Evolutionary conservation across 768 basidiomycete genomes (phyloP), one percentile per base, ranked within the genome.

Genomic region (Flagelloscypha sp.): DNA sequence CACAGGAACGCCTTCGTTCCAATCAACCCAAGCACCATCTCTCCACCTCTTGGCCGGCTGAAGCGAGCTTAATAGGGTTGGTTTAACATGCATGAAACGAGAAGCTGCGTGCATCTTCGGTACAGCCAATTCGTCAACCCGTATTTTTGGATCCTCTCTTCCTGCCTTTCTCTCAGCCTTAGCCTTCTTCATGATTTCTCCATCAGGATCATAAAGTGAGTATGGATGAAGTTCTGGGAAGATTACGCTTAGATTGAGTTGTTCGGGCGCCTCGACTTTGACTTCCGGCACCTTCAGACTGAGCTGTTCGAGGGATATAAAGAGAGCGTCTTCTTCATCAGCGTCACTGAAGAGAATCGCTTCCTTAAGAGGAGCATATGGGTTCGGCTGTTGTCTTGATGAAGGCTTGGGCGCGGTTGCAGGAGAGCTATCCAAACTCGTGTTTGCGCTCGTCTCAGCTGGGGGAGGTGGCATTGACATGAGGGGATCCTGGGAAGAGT

Each of bases 151-250:
- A 52, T 80, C 84, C 47, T 88, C 73, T 45, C 74, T 65, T 47
- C 66, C 76, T 35, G 68, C 72, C 35, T 62, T 66, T 43, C 67
- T 68, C 45, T 76, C 80, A 1, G 56, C 50, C 39, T 74, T 81
- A 24, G 70, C 69, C 35, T 71, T 73, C 54, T 65, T 79, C 56
- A 58, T 68, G 9, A 48, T 50, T 51, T 72, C 61, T 31, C 61
- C 59, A 30, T 51, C 38, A 15, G 62, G 50, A 36, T 81, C 79
- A 21, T 75, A 58, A 35, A 85, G 60, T 8, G 61, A 62, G 25
- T 76, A 63, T 8, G 77, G 70, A 22, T 73, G 72, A 8, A 94
- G 69, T 37, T 95, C 94, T 1, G 92, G 89, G 54, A 95, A 95
- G 27, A 97, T 73, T 21, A 74, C 69, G 2, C 72, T 67, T 17